Percentiles rank a stretch among this genome's conserved stretches.
These are phyloP conservation scores for Lactarius evosmus DNA, from an alignment of 768 basidiomycete species.

Conservation along the genomic window DNA sequence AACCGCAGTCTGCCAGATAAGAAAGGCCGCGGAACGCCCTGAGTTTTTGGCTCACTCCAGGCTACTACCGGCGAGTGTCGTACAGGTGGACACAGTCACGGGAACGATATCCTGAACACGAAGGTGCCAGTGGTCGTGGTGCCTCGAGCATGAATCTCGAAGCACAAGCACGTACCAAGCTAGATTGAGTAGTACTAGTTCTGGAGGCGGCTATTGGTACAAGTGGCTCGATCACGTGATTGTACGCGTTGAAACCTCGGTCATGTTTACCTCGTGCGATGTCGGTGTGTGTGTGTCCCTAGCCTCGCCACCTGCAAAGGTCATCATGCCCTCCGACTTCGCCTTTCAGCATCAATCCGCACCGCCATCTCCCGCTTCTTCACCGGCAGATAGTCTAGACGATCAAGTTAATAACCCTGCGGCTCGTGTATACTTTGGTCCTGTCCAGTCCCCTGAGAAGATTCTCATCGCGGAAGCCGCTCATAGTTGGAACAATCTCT, in stretches of 20 bases:
- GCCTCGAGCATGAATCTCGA: not conserved
- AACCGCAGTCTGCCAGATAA: not conserved
- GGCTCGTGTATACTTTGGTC: slow-evolving; percentile 31
- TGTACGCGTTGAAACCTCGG: slow-evolving; percentile 25
- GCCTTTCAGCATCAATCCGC: slow-evolving; percentile 6
- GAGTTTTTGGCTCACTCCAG: not conserved
- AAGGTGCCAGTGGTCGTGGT: not conserved
- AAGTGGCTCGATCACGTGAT: slow-evolving; percentile 24
- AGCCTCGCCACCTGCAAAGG: not conserved
- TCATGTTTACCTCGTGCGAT: slow-evolving; percentile 1
- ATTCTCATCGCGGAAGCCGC: slow-evolving; percentile 25
- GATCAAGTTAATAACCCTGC: slow-evolving; percentile 19
- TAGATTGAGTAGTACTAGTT: not conserved
- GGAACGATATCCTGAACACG: not conserved
- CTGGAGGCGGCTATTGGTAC: not conserved
- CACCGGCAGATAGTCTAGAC: slow-evolving; percentile 16
- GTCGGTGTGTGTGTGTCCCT: slow-evolving; percentile 11
- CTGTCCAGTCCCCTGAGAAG: slow-evolving; percentile 30
- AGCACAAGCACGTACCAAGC: not conserved
- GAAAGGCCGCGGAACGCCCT: not conserved
- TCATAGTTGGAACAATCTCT: slow-evolving; percentile 11
- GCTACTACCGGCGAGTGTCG: not conserved
- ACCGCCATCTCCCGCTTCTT: slow-evolving; percentile 20
- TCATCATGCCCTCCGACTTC: slow-evolving; percentile 23
- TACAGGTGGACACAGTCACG: not conserved